Conservation (phyloP, 768 basidiomycete species). For the Butyriboletus loyo region DNA sequence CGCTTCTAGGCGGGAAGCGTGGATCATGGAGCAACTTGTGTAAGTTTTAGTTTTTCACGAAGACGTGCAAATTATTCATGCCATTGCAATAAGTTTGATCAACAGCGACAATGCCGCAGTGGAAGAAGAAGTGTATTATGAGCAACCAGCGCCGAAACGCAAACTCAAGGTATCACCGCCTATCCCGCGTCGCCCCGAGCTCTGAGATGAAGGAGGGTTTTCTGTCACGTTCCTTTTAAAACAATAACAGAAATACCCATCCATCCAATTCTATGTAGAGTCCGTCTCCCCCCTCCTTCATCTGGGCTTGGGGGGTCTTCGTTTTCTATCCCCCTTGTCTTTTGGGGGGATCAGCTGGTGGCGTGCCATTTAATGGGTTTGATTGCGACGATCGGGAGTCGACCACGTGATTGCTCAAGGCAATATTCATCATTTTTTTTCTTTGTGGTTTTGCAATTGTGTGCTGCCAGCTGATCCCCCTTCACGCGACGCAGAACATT, state of each 20-base stretch:
- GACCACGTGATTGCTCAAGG: slow-evolving; percentile 30
- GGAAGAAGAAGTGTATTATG: slow-evolving; percentile 82
- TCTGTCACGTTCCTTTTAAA: slow-evolving; percentile 33
- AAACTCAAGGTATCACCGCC: slow-evolving; percentile 91
- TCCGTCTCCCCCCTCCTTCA: slow-evolving; percentile 83
- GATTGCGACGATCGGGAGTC: slow-evolving; percentile 26
- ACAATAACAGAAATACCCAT: slow-evolving; percentile 21
- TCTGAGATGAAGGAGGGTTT: slow-evolving; percentile 90
- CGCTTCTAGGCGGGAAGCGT: slow-evolving; percentile 79
- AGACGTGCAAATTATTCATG: slow-evolving; percentile 1
- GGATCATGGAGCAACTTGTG: slow-evolving; percentile 95
- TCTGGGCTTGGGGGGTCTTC: slow-evolving; percentile 86
- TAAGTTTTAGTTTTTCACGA: slow-evolving; percentile 36
- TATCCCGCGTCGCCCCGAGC: slow-evolving; percentile 81
- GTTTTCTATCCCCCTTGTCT: slow-evolving; percentile 72
- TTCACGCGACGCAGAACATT: slow-evolving; percentile 25
- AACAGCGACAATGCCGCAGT: slow-evolving; percentile 66
- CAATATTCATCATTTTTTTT: slow-evolving; percentile 34
- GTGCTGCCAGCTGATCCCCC: slow-evolving; percentile 38
- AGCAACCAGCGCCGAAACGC: slow-evolving; percentile 62
- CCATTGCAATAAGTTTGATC: slow-evolving; percentile 46
- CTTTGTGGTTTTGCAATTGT: slow-evolving; percentile 16
- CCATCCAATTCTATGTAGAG: slow-evolving; percentile 53
- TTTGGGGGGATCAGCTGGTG: slow-evolving; percentile 34
- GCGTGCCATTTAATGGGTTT: slow-evolving; percentile 20